Evolutionary conservation across 371 early-diverging fungal genomes (phyloP).

Genomic region (Mortierella sp.): DNA sequence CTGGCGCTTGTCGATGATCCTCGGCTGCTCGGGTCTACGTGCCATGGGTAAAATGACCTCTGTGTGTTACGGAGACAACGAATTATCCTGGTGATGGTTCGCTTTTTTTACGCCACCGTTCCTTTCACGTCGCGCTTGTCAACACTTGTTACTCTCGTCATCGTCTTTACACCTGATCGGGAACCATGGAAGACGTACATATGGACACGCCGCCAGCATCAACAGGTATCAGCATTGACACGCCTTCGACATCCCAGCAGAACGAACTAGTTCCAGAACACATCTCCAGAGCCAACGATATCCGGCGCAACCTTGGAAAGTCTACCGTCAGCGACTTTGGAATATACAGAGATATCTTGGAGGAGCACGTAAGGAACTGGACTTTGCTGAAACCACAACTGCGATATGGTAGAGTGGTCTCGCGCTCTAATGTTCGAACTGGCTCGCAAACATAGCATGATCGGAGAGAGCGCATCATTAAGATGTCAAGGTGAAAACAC

Average conservation of each 20-base stretch:
- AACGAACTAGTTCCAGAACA: not conserved
- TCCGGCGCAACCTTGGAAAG: conserved; percentile 26
- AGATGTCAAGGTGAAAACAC: conserved; percentile 60
- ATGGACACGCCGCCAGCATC: conserved; percentile 38
- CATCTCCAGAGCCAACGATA: not conserved
- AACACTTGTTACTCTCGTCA: no score
- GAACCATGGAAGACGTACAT: conserved; percentile 39
- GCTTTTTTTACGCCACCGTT: no score
- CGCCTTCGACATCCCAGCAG: not conserved
- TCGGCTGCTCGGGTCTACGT: conserved; percentile 7
- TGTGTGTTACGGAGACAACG: no score
- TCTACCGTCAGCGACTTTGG: conserved; percentile 35
- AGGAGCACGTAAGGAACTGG: conserved; percentile 32
- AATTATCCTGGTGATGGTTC: no score
- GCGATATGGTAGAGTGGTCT: no score
- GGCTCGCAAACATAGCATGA: no score
- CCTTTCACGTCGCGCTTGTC: no score
- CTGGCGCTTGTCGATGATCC: conserved; percentile 37
- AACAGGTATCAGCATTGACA: not conserved
- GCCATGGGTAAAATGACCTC: conserved; percentile 8
- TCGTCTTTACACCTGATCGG: no score
- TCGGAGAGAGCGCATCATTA: conserved; percentile 69
- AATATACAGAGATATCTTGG: conserved; percentile 42
- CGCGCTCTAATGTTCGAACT: no score
- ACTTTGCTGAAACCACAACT: no score